Base-by-base conservation (phyloP, 768 basidiomycete genomes). In the Termitomyces sp. region DNA sequence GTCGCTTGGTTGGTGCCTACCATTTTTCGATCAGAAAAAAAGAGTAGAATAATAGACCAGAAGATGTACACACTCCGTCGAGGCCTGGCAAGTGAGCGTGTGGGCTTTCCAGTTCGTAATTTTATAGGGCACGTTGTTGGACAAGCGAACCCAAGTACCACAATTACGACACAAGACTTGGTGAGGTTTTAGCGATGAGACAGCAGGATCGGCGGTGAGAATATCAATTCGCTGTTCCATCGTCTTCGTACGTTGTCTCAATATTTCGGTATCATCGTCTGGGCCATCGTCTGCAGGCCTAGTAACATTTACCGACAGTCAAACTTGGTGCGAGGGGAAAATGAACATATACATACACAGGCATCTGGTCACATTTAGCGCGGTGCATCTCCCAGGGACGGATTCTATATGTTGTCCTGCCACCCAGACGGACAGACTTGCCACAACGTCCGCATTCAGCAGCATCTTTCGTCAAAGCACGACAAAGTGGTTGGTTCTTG, bases 371-470 rank as follows among this genome's bases (percentile, higher is more conserved):
- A 61, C 85, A 87, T 56, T 74, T 74, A 20, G 69, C 73, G 26
- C 83, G 74, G 66, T 89, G 87, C 38, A 70, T 72, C 60, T 84
- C 77, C 87, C 87, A 89, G 51, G 79, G 79, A 40, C 77, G 77
- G 58, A 87, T 80, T 13, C 78, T 72, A 58, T 85, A 89, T 14
- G 78, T 77, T 60, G 76, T 77, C 62, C 70, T 79, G n/a, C 74
- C 72, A 52, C 84, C 82, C 20, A 90, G 75, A 42, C 76, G 74
- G 18, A 88, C 77, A 69, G 77, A 77, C 59, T 80, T 79, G 42
- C 79, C 70, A 66, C 88, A 90, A 35, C 80, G 72, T 20, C 70
- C 77, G 64, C 88, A 90, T 53, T 77, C 75, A n/a, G 78, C 84
- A 9, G 78, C 75, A 68, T 82, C 78, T 2, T 80, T 76, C 57